These are phyloP conservation scores for Fraxinus nigra DNA, from an alignment of 305 asterid species.

Conservation along the genomic window DNA sequence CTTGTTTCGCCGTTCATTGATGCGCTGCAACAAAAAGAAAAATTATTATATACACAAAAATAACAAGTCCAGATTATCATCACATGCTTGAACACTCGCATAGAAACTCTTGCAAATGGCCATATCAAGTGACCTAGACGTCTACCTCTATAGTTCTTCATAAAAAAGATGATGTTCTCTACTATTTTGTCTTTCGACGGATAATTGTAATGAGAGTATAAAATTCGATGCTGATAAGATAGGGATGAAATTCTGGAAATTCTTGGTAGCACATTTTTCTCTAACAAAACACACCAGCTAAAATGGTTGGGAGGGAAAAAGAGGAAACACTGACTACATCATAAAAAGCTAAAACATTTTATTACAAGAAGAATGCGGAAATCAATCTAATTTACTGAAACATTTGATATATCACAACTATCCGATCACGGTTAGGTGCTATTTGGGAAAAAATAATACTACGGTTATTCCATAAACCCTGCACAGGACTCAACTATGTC, in stretches of 20 bases:
- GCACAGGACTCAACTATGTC: background rate
- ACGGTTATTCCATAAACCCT: background rate
- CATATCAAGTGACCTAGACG: background rate
- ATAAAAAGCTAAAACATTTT: background rate
- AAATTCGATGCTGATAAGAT: background rate
- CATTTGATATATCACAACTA: background rate
- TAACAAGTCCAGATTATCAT: background rate
- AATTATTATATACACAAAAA: background rate
- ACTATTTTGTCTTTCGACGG: background rate
- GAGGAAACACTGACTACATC: background rate
- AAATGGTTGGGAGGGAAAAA: background rate
- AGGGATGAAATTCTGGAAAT: background rate
- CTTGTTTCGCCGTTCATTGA: conserved; percentile 70
- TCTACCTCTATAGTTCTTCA: background rate
- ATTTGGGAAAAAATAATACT: background rate
- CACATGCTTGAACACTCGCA: background rate
- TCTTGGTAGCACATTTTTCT: background rate
- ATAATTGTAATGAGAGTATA: background rate
- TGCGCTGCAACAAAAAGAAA: conserved; percentile 53
- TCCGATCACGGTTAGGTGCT: background rate
- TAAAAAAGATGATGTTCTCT: background rate
- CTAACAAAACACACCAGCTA: background rate
- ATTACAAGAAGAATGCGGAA: background rate
- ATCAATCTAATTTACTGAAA: background rate
- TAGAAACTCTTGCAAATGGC: background rate